A percentile compares a stretch with the other conserved stretches of the same genome.
These are phyloP conservation scores for Lepidium campestre DNA, from an alignment of 441 rosid genomes.

Conservation along the genomic window DNA sequence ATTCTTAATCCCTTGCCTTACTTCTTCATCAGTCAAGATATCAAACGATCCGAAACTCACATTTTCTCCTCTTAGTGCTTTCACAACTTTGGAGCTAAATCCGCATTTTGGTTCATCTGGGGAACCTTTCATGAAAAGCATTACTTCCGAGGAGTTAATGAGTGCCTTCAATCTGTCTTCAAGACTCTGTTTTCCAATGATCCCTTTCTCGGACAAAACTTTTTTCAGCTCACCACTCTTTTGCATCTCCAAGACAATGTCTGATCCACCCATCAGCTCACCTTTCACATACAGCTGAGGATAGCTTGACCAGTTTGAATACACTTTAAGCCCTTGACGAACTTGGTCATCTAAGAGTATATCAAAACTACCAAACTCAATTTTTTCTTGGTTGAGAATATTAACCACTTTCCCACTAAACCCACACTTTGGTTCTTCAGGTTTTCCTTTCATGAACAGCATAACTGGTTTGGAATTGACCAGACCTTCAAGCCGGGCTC, in stretches of 20 bases:
- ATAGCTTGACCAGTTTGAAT: conserved; percentile 74
- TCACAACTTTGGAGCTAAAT: conserved; percentile 88
- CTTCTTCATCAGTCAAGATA: conserved; percentile 74
- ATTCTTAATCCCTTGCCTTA: conserved; percentile 79
- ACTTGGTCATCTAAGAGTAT: conserved; percentile 56
- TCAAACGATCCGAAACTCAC: conserved; percentile 73
- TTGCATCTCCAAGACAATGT: conserved; percentile 88
- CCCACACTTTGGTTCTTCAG: conserved; percentile 63
- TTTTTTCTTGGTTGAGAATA: conserved; percentile 51
- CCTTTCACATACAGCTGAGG: conserved; percentile 83
- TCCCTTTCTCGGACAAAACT: conserved; percentile 59
- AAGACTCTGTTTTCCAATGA: conserved; percentile 39
- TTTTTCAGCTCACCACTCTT: conserved; percentile 78
- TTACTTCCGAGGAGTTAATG: conserved; percentile 57
- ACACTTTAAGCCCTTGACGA: conserved; percentile 69
- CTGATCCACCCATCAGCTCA: conserved; percentile 94
- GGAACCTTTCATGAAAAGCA: conserved; percentile 94
- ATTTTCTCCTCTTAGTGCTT: conserved; percentile 60
- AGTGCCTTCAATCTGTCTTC: conserved; percentile 61
- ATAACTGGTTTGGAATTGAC: conserved; percentile 48
- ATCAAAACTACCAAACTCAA: conserved; percentile 59
- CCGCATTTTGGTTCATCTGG: conserved; percentile 90
- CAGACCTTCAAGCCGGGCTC: conserved; percentile 43
- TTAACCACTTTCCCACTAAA: conserved; percentile 67
- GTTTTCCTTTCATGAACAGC: conserved; percentile 73